Percentiles rank a stretch among this genome's conserved stretches.
Conservation (phyloP, 139 green algal species). For the Tetradesmus lagerheimii region DNA sequence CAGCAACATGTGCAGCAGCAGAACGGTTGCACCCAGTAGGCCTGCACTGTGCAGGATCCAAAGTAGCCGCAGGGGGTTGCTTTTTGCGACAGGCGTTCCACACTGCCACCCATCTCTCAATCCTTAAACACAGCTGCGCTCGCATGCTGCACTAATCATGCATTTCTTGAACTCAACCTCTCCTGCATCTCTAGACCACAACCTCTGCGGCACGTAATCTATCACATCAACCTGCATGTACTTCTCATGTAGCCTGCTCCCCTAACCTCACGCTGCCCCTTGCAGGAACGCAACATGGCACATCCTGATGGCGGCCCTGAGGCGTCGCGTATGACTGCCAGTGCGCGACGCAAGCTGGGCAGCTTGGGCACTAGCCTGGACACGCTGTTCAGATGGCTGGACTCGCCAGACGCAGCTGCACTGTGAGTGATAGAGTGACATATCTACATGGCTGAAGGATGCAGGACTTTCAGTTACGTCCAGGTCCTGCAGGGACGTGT, state of each 20-base stretch:
- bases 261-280: not conserved
- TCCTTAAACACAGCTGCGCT: not conserved
- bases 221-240: too few relatives aligned
- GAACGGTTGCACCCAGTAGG: not conserved
- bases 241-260: too few relatives aligned
- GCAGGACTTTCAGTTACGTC: not conserved
- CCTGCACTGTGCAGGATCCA: not conserved
- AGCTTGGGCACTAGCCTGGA: conserved; percentile 79
- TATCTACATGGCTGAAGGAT: not conserved
- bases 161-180: not conserved
- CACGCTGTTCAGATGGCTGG: conserved; percentile 70
- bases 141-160: not conserved
- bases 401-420: conserved; percentile 56
- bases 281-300: conserved; percentile 86
- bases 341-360: conserved; percentile 84
- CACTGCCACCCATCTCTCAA: too few relatives aligned
- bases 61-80: too few relatives aligned
- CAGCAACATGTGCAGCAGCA: not conserved
- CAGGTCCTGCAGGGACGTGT: too few relatives aligned
- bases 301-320: conserved; percentile 76
- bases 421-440: conserved; percentile 69
- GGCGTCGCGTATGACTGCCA: conserved; percentile 83
- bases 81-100: too few relatives aligned
- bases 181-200: too few relatives aligned
- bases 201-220: too few relatives aligned